phyloP scores from a whole-genome alignment of 176 grass and related monocot genomes.

The Oryza punctata region DNA sequence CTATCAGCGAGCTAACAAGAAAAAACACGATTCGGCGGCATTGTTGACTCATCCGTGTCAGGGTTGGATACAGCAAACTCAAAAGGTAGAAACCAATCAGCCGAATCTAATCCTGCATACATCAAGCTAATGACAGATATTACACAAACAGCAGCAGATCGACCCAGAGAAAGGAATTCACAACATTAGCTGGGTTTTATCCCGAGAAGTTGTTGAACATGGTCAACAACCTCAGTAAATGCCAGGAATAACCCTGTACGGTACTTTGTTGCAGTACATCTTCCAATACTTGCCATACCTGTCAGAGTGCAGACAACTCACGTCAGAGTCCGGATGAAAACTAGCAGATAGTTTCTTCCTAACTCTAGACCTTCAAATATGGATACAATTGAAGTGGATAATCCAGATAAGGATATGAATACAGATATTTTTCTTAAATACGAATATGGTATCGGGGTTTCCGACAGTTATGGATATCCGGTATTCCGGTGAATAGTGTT shows the following conservation, averaged over 20 bases:
- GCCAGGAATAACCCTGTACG: slow-evolving; percentile 82
- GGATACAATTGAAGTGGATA: too few relatives aligned
- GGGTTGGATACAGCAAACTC: background rate
- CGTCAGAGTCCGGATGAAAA: background rate
- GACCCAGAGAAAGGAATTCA: background rate
- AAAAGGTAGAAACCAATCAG: slow-evolving; percentile 8
- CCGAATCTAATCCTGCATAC: slow-evolving; percentile 23
- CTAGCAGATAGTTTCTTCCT: too few relatives aligned
- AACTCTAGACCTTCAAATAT: too few relatives aligned
- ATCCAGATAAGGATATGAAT: too few relatives aligned
- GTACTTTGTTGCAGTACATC: slow-evolving; percentile 84
- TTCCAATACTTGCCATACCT: slow-evolving; percentile 99
- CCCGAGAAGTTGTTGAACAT: background rate
- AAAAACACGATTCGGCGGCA: background rate
- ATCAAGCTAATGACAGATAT: slow-evolving; percentile 7
- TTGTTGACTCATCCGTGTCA: background rate
- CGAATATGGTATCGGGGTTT: too few relatives aligned
- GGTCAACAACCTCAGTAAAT: slow-evolving; percentile 65
- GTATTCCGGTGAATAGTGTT: too few relatives aligned
- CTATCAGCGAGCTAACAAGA: background rate
- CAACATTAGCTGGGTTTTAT: background rate
- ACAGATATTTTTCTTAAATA: too few relatives aligned
- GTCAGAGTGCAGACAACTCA: background rate
- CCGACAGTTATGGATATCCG: too few relatives aligned
- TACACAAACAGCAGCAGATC: slow-evolving; percentile 6